Percentiles rank a stretch among this genome's conserved stretches.
Evolutionary conservation across 2,329 filamentous ascomycete genomes (phyloP).

Genomic region (Bipolaris bicolor): DNA sequence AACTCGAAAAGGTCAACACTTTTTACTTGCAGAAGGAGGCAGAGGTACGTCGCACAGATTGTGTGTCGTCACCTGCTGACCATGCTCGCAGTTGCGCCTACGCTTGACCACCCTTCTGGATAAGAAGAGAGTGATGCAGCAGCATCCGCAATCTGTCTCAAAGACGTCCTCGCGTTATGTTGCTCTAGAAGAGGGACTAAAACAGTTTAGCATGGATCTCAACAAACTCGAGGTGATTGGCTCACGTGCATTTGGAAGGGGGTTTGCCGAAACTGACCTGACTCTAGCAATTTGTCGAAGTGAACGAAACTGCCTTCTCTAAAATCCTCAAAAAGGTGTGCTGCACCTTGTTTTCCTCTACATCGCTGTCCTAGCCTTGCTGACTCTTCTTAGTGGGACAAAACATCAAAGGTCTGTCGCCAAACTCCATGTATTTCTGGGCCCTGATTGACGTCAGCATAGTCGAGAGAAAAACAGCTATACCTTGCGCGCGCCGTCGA

Average conservation of each 20-base stretch:
- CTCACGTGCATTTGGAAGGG: conserved; percentile 11
- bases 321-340: conserved; percentile 94
- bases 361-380: conserved; percentile 22
- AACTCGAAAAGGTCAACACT: conserved; percentile 97
- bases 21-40: conserved; percentile 98
- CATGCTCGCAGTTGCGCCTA: conserved; percentile 77
- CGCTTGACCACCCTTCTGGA: conserved; percentile 90
- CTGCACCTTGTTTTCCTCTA: conserved; percentile 15
- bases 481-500: conserved; percentile 96
- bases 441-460: conserved; percentile 42
- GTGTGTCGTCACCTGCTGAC: conserved; percentile 22
- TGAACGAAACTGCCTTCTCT: conserved; percentile 96
- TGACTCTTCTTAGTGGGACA: conserved; percentile 77
- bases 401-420: conserved; percentile 81
- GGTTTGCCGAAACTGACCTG: conserved; percentile 32
- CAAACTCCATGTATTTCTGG: conserved; percentile 21
- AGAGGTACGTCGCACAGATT: conserved; percentile 68
- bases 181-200: conserved; percentile 93
- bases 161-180: conserved; percentile 93
- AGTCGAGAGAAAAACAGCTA: conserved; percentile 95
- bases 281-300: conserved; percentile 88
- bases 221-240: conserved; percentile 80
- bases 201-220: conserved; percentile 94
- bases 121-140: conserved; percentile 91
- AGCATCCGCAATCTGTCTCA: conserved; percentile 75